phyloP scores from a whole-genome alignment of 495 filamentous ascomycete species.

The Lophiotrema nucula region DNA sequence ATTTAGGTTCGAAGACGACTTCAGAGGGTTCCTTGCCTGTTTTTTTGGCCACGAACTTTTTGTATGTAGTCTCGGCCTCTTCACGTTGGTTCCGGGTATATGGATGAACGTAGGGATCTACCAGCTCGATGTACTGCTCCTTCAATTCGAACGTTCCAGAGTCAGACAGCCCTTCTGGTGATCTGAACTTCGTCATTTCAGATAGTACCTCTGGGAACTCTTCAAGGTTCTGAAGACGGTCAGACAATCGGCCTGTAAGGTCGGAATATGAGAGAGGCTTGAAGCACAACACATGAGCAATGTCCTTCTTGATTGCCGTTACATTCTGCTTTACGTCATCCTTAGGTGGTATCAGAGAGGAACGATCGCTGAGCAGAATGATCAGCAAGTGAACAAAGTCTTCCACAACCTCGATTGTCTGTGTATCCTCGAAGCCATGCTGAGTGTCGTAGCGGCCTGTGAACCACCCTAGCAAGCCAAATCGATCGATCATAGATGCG shows the following conservation, averaged over 20 bases:
- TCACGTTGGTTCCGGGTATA: slow-evolving; percentile 97
- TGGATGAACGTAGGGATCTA: slow-evolving; percentile 92
- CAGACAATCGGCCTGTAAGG: slow-evolving; percentile 73
- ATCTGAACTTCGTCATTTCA: slow-evolving; percentile 82
- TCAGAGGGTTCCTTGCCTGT: slow-evolving; percentile 77
- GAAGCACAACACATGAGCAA: slow-evolving; percentile 93
- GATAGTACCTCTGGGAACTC: slow-evolving; percentile 78
- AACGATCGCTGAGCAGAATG: slow-evolving; percentile 83
- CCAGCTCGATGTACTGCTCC: slow-evolving; percentile 72
- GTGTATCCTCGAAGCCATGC: slow-evolving; percentile 70
- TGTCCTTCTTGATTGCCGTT: slow-evolving; percentile 77
- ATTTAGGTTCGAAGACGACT: slow-evolving; percentile 88
- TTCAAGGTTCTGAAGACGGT: slow-evolving; percentile 79
- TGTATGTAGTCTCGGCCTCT: slow-evolving; percentile 86
- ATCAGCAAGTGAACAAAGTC: slow-evolving; percentile 95
- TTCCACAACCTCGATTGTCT: slow-evolving; percentile 88
- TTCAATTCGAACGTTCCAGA: slow-evolving; percentile 92
- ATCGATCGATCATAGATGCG: slow-evolving; percentile 87
- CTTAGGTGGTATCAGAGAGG: slow-evolving; percentile 68
- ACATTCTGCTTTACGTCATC: slow-evolving; percentile 64
- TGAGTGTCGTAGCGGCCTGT: slow-evolving; percentile 67
- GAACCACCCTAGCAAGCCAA: slow-evolving; percentile 87
- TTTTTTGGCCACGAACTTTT: slow-evolving; percentile 80
- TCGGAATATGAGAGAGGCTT: slow-evolving; percentile 93
- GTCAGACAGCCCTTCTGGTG: slow-evolving; percentile 88